Evolutionary conservation across 768 basidiomycete species (phyloP), one percentile per base, ranked within the genome.

Genomic region (Dendrothele bispora): DNA sequence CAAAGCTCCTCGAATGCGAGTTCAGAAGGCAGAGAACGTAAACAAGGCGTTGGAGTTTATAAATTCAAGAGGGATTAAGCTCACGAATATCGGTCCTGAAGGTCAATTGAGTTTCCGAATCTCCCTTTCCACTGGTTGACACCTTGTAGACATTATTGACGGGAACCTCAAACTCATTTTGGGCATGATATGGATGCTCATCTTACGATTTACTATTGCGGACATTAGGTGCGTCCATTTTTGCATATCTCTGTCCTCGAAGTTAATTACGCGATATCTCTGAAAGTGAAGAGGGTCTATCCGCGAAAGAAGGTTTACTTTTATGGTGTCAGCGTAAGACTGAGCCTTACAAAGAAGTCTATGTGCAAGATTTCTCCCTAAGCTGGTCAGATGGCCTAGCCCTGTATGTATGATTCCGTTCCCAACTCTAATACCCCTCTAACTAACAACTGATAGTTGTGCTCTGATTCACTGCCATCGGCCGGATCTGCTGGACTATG

Each of bases 291-390:
- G 97, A 98, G 71, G 97, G 97, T 48, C 79, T 98, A n/a, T 94
- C 94, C 8, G 97, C 97, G 1, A 97, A 98, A 68, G 97, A 98
- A 62, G 97, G 97, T 27, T 78, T 99, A 10, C 73, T 99, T 4
- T 79, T 99, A 3, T 99, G 97, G 97, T 97, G 95, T 72, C 97
- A 98, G 61, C 84, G 97, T 46, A 97, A 95, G 69, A 99, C 97
- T 1, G 83, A 79, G 27, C 83, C 84, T 1, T 98, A 99, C 69
- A 81, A 80, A 53, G 91, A 95, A 59, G 94, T 98, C 11, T 71
- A 98, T 49, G 91, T 99, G 14, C 84, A 91, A 68, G 91, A 98
- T 61, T 99, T 99, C 63, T 89, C 92, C 12, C 61, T 78, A 30
- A 93, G 91, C 62, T 99, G 94, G 89, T 86, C 86, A 28, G 93